Base-by-base conservation (phyloP, 2,329 filamentous ascomycete species). In the Fusarium pseudocircinatum region DNA sequence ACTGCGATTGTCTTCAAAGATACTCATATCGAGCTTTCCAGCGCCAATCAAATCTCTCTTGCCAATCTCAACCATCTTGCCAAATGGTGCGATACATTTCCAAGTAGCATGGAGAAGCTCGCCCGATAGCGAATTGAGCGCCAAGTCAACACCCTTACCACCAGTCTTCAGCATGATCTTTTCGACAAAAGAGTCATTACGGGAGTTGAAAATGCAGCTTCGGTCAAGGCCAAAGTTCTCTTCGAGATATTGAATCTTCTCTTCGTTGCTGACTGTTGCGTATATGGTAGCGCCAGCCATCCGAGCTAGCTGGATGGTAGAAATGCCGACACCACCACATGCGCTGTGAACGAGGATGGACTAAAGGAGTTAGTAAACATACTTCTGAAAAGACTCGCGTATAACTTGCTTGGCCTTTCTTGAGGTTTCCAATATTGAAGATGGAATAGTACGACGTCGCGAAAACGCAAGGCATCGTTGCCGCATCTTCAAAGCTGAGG, bases 81-180 rank as follows among this genome's bases (percentile, higher is more conserved):
- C 60, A 6, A 63, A 63, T 28, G 34, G 34, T 7, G 60, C 52
- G 10, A 63, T 59, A 10, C 60, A 63, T 28, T 59, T 59, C 60
- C 60, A 63, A 18, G 60, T 63, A 6, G 60, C 52, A 11, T 63
- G 60, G 7, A 63, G 53, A 47, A 63, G 52, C 8, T 63, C 60
- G 4, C 60, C 60, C 13, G 60, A 59, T 1, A 63, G 26, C 0
- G 60, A 63, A 36, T 63, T 63, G 11, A 63, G 60, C n/a, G 52
- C 52, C 14, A 63, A 40, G 15, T 63, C 60, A 11, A 63, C 60
- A 4, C 60, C 60, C n/a, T 47, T 22, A 2, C 52, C 60, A 4
- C 26, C n/a, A 6, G 60, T 63, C n/a, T 63, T 34, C 1, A 10
- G 8, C 60, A 63, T 59, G 4, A 63, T 4, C 4, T 36, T 7